Conservation (phyloP, 495 filamentous ascomycete species). For the Daldinia concentrica region DNA sequence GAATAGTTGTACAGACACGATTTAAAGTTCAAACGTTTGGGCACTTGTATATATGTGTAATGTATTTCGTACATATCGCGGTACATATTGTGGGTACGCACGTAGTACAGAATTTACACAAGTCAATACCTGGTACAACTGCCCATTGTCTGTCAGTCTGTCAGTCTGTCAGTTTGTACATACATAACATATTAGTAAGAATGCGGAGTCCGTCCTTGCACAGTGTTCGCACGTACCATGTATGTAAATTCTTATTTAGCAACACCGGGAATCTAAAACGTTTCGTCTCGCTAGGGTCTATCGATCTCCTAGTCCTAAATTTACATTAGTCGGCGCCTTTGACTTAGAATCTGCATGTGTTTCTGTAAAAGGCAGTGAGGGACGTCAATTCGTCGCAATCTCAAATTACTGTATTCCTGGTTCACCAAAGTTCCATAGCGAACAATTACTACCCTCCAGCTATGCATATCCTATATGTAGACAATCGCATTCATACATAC, state of each 20-base stretch:
- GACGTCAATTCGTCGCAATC: constrained; percentile 7
- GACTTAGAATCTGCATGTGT: constrained; percentile 22
- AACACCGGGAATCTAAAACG: constrained; percentile 40
- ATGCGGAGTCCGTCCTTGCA: constrained; percentile 7
- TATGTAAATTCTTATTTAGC: constrained; percentile 20
- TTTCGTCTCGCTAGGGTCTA: constrained; percentile 35
- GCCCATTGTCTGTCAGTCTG: too few relatives aligned
- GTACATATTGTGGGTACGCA: not conserved
- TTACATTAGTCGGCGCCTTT: constrained; percentile 14
- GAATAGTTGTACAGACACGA: constrained; percentile 1
- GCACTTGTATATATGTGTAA: not conserved
- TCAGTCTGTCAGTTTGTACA: too few relatives aligned
- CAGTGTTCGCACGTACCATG: constrained; percentile 16
- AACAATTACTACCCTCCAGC: constrained; percentile 12
- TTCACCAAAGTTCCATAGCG: not conserved
- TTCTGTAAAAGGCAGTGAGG: constrained; percentile 28
- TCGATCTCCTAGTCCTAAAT: constrained; percentile 35
- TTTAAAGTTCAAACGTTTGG: not conserved
- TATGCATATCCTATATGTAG: constrained; percentile 13
- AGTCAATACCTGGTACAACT: too few relatives aligned
- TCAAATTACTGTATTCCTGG: constrained; percentile 1
- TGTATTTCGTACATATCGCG: not conserved
- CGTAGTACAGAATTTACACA: not conserved
- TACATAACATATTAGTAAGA: not conserved
- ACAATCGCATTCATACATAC: not conserved